phyloP scores from a whole-genome alignment of 805 yeast species.

The Wickerhamomyces chambardii region DNA sequence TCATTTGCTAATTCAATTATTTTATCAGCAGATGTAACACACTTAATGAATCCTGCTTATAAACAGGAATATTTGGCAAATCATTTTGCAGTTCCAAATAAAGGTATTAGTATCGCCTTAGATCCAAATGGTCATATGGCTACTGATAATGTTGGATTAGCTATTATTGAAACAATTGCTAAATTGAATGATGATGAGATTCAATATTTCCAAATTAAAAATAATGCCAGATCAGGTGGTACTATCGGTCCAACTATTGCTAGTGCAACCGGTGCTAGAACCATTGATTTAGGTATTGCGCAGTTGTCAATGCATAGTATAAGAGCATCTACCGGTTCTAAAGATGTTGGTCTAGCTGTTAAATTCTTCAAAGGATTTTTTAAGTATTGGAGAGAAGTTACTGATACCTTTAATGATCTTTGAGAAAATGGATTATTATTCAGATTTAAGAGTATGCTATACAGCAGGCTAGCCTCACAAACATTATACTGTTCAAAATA shows the following conservation, averaged over 20 bases:
- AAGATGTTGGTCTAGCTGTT: conserved; percentile 68
- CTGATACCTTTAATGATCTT: conserved; percentile 42
- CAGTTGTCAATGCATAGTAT: conserved; percentile 84
- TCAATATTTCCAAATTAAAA: conserved; percentile 82
- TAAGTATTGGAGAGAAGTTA: conserved; percentile 53
- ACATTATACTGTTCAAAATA: no score
- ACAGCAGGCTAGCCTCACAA: no score
- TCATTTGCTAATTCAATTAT: conserved; percentile 70
- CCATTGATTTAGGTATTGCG: conserved; percentile 76
- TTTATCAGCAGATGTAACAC: conserved; percentile 79
- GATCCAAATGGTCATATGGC: conserved; percentile 84
- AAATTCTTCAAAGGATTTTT: conserved; percentile 67
- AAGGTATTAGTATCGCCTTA: conserved; percentile 59
- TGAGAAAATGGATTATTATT: no score
- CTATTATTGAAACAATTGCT: conserved; percentile 65
- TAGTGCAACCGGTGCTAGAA: conserved; percentile 59
- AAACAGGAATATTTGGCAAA: conserved; percentile 57
- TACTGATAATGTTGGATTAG: conserved; percentile 66
- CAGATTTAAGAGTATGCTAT: no score
- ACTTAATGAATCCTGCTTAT: conserved; percentile 76
- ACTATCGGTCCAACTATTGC: conserved; percentile 76
- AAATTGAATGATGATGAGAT: conserved; percentile 50
- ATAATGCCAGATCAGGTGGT: conserved; percentile 81
- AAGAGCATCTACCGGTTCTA: conserved; percentile 71
- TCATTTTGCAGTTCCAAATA: conserved; percentile 76